phyloP scores from a whole-genome alignment of 163 green algal species.

The Scenedesmus sp. region DNA sequence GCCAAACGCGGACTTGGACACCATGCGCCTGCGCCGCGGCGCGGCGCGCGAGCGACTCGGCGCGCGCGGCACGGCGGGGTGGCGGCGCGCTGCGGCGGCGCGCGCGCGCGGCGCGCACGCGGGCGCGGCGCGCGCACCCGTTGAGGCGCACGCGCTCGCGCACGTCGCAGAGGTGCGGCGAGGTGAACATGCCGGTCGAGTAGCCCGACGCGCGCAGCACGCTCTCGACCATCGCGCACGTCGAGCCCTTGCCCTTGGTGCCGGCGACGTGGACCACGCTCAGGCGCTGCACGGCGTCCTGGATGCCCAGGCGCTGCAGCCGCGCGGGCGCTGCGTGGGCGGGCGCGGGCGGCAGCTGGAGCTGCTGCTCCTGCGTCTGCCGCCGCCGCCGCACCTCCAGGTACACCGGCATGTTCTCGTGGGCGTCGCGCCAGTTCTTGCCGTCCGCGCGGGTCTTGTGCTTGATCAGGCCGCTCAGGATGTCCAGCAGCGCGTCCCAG shows the following conservation, averaged over 20 bases:
- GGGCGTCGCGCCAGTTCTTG: conserved; percentile 69
- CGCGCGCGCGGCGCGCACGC: too few species aligned
- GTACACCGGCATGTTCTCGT: conserved; percentile 78
- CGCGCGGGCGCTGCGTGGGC: background rate
- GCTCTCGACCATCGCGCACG: conserved; percentile 91
- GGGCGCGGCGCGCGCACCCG: conserved; percentile 57
- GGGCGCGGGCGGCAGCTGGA: too few species aligned
- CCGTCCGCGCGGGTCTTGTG: conserved; percentile 65
- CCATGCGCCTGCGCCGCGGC: conserved; percentile 72
- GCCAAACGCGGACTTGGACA: conserved; percentile 74
- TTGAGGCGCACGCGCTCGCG: conserved; percentile 93
- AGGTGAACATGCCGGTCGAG: conserved; percentile 94
- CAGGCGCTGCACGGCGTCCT: conserved; percentile 59
- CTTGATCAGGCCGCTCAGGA: conserved; percentile 71
- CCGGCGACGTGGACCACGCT: conserved; percentile 90
- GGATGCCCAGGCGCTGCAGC: conserved; percentile 64
- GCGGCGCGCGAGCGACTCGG: too few species aligned
- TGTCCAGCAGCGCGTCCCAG: conserved; percentile 58
- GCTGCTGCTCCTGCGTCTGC: too few species aligned
- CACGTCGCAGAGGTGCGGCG: conserved; percentile 93
- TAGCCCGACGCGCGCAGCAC: conserved; percentile 86
- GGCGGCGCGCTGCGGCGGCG: too few species aligned
- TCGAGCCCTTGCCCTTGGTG: conserved; percentile 94
- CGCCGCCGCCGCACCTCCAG: conserved; percentile 59
- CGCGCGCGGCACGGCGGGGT: too few species aligned